Conservation (phyloP, 2,329 filamentous ascomycete species). For the Fusarium tricinctum region DNA sequence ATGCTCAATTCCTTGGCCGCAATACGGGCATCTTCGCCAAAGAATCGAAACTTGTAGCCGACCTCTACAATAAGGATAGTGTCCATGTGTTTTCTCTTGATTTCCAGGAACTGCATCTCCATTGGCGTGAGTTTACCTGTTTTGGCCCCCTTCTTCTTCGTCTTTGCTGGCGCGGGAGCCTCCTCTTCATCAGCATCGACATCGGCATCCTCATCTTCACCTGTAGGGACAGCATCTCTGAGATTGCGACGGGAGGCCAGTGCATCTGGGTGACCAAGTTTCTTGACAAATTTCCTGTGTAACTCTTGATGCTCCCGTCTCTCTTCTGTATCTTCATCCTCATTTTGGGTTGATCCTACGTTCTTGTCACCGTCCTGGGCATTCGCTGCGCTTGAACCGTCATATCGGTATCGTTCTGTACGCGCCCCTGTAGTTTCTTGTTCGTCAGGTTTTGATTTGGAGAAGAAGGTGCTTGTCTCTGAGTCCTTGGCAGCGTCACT, state of each 20-base stretch:
- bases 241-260: constrained; percentile 75
- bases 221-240: constrained; percentile 66
- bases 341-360: constrained; percentile 46
- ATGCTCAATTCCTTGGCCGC: constrained; percentile 94
- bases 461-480: constrained; percentile 55
- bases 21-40: constrained; percentile 91
- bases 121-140: constrained; percentile 89
- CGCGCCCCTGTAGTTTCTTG: constrained; percentile 53
- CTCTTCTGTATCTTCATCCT: constrained; percentile 65
- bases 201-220: constrained; percentile 71
- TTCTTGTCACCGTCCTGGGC: constrained; percentile 49
- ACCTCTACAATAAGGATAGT: constrained; percentile 94
- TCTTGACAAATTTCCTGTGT: constrained; percentile 89
- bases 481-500: constrained; percentile 57
- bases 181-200: constrained; percentile 68
- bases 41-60: constrained; percentile 98
- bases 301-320: constrained; percentile 76
- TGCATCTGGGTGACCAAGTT: constrained; percentile 88
- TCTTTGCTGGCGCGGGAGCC: constrained; percentile 58
- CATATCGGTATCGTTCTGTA: constrained; percentile 68
- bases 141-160: constrained; percentile 78
- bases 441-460: constrained; percentile 33
- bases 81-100: constrained; percentile 92
- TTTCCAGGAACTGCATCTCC: constrained; percentile 92
- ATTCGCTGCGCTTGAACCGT: constrained; percentile 58